Conservation (phyloP, 805 yeast genomes). For the Ogataea siamensis region DNA sequence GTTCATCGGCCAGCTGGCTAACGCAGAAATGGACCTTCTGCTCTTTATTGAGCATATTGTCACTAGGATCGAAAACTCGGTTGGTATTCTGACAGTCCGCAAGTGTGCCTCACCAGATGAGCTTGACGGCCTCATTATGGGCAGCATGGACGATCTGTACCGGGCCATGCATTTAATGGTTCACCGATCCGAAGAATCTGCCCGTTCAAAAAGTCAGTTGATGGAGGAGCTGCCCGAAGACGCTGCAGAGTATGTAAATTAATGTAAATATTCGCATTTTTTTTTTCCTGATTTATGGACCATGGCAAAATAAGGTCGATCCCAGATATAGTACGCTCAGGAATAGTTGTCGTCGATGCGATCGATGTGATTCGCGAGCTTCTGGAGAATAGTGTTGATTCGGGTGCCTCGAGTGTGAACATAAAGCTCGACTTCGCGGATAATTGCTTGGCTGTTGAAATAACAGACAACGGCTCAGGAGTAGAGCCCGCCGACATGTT, state of each 20-base stretch:
- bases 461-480: slow-evolving; percentile 75
- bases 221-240: slow-evolving; percentile 2
- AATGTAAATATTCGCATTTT: background rate
- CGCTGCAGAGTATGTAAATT: slow-evolving; percentile 1
- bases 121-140: slow-evolving; percentile 10
- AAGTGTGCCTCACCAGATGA: slow-evolving; percentile 27
- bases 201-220: background rate
- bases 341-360: background rate
- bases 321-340: slow-evolving; percentile 1
- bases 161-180: slow-evolving; percentile 8
- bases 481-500: slow-evolving; percentile 48
- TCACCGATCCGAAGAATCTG: slow-evolving; percentile 3
- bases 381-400: slow-evolving; percentile 55
- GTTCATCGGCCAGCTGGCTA: slow-evolving; percentile 14
- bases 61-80: slow-evolving; percentile 65
- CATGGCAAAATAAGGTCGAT: slow-evolving; percentile 2
- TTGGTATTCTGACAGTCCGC: slow-evolving; percentile 43
- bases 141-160: slow-evolving; percentile 27
- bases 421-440: slow-evolving; percentile 21
- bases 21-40: slow-evolving; percentile 44
- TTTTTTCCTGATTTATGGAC: slow-evolving; percentile 1
- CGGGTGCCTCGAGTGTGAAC: slow-evolving; percentile 42
- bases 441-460: slow-evolving; percentile 37
- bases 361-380: slow-evolving; percentile 47
- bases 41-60: slow-evolving; percentile 61